These are phyloP conservation scores for Entonaema liquescens DNA, from an alignment of 495 filamentous ascomycete species.

Conservation along the genomic window DNA sequence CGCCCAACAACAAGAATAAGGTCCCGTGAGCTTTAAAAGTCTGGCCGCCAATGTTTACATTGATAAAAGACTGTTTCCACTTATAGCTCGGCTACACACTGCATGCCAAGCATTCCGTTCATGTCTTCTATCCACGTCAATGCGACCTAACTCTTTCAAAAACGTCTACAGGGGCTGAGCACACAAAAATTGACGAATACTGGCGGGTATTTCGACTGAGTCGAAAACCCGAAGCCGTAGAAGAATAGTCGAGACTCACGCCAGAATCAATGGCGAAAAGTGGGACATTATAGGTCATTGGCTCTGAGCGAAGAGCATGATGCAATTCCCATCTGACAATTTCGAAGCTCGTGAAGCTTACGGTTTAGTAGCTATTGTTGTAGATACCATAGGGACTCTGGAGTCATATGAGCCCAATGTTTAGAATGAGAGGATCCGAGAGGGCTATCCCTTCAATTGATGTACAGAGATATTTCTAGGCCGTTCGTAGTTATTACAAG, in stretches of 20 bases:
- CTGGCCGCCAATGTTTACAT: constrained; percentile 12
- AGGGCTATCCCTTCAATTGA: background rate
- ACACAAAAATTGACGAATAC: background rate
- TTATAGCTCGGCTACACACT: constrained; percentile 4
- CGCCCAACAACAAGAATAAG: background rate
- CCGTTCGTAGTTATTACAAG: background rate
- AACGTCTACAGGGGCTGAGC: background rate
- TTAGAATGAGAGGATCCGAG: background rate
- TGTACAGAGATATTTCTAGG: background rate
- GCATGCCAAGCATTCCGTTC: constrained; percentile 31
- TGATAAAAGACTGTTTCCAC: background rate
- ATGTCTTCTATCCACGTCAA: constrained; percentile 29
- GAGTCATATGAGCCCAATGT: no score
- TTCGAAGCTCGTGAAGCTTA: background rate
- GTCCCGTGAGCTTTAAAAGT: constrained; percentile 1
- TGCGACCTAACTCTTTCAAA: background rate
- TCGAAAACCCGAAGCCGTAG: background rate
- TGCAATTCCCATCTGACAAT: background rate
- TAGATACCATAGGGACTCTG: background rate
- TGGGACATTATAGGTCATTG: background rate
- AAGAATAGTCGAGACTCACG: background rate
- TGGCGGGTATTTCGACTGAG: background rate
- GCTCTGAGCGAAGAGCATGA: background rate
- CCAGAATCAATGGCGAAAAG: background rate
- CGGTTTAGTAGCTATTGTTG: background rate